These are phyloP conservation scores for Aspergillus affinis DNA, from an alignment of 495 filamentous ascomycete genomes.

Conservation along the genomic window DNA sequence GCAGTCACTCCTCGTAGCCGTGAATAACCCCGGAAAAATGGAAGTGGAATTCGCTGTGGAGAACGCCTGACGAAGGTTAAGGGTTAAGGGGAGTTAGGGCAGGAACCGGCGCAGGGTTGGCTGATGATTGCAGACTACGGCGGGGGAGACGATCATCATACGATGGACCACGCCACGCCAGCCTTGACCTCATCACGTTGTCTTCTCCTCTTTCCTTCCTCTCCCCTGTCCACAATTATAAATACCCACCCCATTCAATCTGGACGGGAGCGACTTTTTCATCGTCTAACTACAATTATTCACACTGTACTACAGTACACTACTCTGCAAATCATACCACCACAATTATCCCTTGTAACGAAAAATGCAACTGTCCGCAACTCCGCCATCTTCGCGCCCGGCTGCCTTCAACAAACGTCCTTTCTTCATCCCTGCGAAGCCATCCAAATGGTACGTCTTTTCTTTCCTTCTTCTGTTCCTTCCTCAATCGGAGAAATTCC, in stretches of 20 bases:
- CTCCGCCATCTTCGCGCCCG: not conserved
- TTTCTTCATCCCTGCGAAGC: not conserved
- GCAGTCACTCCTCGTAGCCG: too few relatives aligned
- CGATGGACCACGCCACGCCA: not conserved
- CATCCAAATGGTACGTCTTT: not conserved
- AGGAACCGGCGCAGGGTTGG: too few relatives aligned
- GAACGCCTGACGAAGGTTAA: too few relatives aligned
- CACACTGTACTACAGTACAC: not conserved
- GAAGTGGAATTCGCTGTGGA: too few relatives aligned
- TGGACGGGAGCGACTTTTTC: not conserved
- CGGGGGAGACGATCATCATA: not conserved
- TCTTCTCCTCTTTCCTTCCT: not conserved
- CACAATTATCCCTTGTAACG: not conserved
- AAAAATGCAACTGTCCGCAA: not conserved
- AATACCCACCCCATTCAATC: not conserved
- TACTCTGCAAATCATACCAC: not conserved
- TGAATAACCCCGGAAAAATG: too few relatives aligned
- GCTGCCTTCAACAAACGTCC: not conserved
- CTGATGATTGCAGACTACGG: too few relatives aligned
- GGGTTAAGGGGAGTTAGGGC: too few relatives aligned
- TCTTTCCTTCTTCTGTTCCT: not conserved
- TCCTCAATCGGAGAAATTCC: not conserved
- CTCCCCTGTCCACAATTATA: not conserved
- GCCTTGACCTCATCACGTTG: not conserved
- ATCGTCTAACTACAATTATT: not conserved